Evolutionary conservation across 1,284 basidiomycete species (phyloP), one percentile per base, ranked within the genome.

Genomic region (Malassezia sympodialis): DNA sequence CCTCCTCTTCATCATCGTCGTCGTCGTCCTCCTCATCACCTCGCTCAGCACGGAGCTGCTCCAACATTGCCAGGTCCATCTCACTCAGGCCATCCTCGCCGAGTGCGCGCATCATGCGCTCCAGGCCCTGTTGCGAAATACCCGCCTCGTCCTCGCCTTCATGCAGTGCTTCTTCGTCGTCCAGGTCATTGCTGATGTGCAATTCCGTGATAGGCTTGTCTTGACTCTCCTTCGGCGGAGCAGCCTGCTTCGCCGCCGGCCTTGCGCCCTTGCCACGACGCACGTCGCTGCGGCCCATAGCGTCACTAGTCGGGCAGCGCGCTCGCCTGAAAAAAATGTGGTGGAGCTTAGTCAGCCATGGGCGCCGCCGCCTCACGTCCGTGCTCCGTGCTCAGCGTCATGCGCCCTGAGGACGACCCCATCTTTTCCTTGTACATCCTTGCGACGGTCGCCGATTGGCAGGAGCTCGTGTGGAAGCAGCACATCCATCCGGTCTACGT

Each of bases 1-100:
- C 58, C 3, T 59, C 65, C 0, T 67, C 59, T 0, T 63, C 66
- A 3, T 59, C 61, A 0, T 65, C 62, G 0, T 61, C 54, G 0
- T 63, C 66, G 0, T 60, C 63, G 0, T 66, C 61, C 0, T 63
- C 65, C 0, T 60, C 61, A 0, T 58, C 66, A 1, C 59, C 63
- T 0, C 56, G 66, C 1, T 58, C 60, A 2, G 57, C 52, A 3
- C 62, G 56, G 0, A 59, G 60, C 28, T 56, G 57, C 30, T 65
- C 52, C 7, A 73, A 52, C 28, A 63, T 60, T 30, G 68, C 66
- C 48, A 61, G 51, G 31, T 68, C 69, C n/a, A 61, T 56, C 48
- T 70, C 69, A 30, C 63, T 55, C 26, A 73, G 49, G 6, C 67
- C 68, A 39, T 74, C 70, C 2, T 67, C 59, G 8, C 69, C 70